Percentiles rank a stretch among this genome's conserved stretches.
phyloP scores from a whole-genome alignment of 2,329 filamentous ascomycete species.

The Fusarium acutatum region DNA sequence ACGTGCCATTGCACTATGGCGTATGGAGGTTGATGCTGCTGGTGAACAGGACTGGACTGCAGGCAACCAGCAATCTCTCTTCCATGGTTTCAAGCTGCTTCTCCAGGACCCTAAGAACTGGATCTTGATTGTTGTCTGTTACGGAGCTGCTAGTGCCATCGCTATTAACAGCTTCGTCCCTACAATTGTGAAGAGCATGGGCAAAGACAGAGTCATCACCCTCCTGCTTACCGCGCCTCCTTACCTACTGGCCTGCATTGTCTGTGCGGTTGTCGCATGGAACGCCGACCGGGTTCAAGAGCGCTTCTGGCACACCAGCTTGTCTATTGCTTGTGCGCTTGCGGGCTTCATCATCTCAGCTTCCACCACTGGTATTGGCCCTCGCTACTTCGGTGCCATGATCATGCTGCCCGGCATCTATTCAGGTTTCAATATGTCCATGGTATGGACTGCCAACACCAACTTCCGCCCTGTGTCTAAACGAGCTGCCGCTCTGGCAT shows the following conservation, averaged over 20 bases:
- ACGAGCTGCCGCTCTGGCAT: neutral
- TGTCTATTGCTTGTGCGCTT: neutral
- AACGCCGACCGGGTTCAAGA: slow-evolving; percentile 56
- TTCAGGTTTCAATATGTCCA: neutral
- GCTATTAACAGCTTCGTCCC: slow-evolving; percentile 54
- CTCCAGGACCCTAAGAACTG: slow-evolving; percentile 49
- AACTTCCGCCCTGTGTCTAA: neutral
- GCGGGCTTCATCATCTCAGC: slow-evolving; percentile 1
- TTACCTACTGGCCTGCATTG: slow-evolving; percentile 22
- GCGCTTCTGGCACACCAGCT: slow-evolving; percentile 56
- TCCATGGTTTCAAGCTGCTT: slow-evolving; percentile 50
- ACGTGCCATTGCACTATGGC: slow-evolving; percentile 48
- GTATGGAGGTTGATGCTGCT: slow-evolving; percentile 39
- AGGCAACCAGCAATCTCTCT: neutral
- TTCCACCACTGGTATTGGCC: neutral
- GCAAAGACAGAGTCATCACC: slow-evolving; percentile 5
- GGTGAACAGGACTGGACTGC: slow-evolving; percentile 27
- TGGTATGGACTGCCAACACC: slow-evolving; percentile 4
- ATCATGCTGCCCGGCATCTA: slow-evolving; percentile 5
- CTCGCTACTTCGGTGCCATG: neutral
- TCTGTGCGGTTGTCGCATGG: slow-evolving; percentile 53
- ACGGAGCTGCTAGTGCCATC: slow-evolving; percentile 51
- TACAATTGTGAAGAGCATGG: slow-evolving; percentile 19
- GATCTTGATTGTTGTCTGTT: slow-evolving; percentile 57
- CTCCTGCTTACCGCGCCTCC: slow-evolving; percentile 17